Evolutionary conservation across 2,329 filamentous ascomycete genomes (phyloP), one percentile per base, ranked within the genome.

Genomic region (Fonsecaea monophora): DNA sequence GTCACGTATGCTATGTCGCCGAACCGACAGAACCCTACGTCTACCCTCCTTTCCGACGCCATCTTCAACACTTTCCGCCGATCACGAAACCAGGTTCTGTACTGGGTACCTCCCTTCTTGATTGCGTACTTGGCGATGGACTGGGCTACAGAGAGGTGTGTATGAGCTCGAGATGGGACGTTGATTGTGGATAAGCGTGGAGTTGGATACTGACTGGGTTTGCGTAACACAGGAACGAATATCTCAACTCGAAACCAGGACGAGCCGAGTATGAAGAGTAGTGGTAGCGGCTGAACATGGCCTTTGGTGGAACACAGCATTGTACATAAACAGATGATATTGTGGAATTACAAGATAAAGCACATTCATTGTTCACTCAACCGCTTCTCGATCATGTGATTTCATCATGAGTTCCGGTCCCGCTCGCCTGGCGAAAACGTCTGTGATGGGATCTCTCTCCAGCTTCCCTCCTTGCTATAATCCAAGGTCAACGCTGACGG

Each of bases 11-110:
- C 89, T 73, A 78, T 99, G 73, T 90, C 92, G 74, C 82, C 90
- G 73, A 98, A 99, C 87, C 90, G 91, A 78, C 94, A 97, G 84
- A 89, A 91, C 77, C 91, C 93, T 71, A 86, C 96, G 73, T 92
- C 92, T 71, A 92, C 92, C 75, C 84, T 90, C 68, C 81, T 86
- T 72, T 83, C 94, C 80, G 91, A 90, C 73, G 94, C 94, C 77
- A 82, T 98, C 84, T 98, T 98, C 90, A 99, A 99, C 87, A 90
- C 88, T 75, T 96, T 91, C 87, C 90, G 95, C 81, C 89, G 95
- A 76, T 91, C 90, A 82, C 89, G 89, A 79, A 81, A 86, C 74
- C 95, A 98, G 85, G 88, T 96, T 74, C 88, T 98, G 74, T 99
- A 94, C 87, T 89, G 94, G 81, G 86, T 89, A 32, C 91, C 95